Evolutionary conservation across 202 grass and related monocot genomes (phyloP), one percentile per base, ranked within the genome.

Genomic region (Setaria italica): DNA sequence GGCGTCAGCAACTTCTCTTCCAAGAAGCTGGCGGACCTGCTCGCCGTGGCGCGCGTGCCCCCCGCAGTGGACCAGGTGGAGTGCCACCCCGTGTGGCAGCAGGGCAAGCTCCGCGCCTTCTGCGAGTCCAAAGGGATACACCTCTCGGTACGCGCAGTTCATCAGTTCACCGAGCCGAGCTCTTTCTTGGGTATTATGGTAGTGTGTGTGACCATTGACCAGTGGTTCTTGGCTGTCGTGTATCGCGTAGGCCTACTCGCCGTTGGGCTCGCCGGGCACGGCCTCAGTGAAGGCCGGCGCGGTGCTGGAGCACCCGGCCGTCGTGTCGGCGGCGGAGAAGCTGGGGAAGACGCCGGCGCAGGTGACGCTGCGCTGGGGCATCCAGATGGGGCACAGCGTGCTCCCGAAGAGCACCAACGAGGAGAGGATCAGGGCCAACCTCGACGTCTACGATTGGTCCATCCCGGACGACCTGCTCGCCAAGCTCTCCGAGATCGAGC

Each of bases 1-100:
- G 93, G 90, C 9, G 90, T 95, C 25, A 95, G 93, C 82, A 95
- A 95, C 55, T 95, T 95, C 74, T 95, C 93, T 1, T 79, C 43
- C 76, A 95, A 95, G 93, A 95, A 95, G 66, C 84, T 95, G 0
- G 79, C 45, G 5, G 88, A 95, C 85, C 67, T 95, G 55, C 74
- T 95, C 3, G 60, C 47, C 56, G 54, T 87, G 6, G 93, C 93
- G 10, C 90, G 86, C 62, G 93, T 95, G 43, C 83, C 88, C 2
- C 93, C 90, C 3, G 92, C 92, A 20, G 94, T 92, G 11, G 53
- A 91, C 72, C 94, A 97, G 89, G 91, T 93, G 2, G 91, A 93
- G 76, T 97, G 89, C 72, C 94, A 97, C 76, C 94, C 92, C 54
- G 70, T 70, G 55, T 97, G 91, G 94, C 87, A 89, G 43, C 94